phyloP scores from a whole-genome alignment of 768 basidiomycete species.

The Candolleomyces aberdarensis region DNA sequence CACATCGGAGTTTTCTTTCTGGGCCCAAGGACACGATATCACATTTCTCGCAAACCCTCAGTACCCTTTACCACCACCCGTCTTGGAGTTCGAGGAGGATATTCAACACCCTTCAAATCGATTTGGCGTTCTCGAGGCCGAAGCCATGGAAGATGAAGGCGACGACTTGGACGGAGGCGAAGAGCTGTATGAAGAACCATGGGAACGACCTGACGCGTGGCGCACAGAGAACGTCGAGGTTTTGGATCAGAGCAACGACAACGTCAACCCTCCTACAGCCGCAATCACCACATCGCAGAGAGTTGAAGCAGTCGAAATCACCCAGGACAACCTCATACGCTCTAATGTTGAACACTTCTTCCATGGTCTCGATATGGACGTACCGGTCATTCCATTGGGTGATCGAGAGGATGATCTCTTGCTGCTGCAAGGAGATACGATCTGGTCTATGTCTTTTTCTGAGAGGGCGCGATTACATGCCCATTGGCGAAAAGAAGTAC shows the following conservation, averaged over 20 bases:
- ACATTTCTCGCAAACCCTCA: conserved; percentile 34
- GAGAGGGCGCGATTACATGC: conserved; percentile 46
- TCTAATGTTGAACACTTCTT: conserved; percentile 30
- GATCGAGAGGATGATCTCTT: conserved; percentile 37
- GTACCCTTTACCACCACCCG: not conserved
- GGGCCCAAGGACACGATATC: conserved; percentile 46
- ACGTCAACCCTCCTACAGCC: too few species aligned
- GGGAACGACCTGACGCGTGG: not conserved
- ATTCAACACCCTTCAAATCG: not conserved
- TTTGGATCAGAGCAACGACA: too few species aligned
- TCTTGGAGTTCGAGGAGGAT: not conserved
- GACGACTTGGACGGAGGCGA: not conserved
- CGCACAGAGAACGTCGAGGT: too few species aligned
- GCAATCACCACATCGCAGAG: not conserved
- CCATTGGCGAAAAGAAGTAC: conserved; percentile 46
- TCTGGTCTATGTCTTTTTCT: conserved; percentile 52
- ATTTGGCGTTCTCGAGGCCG: not conserved
- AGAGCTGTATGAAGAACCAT: not conserved
- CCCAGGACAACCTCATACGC: not conserved
- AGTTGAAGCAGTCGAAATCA: not conserved
- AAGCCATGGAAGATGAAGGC: not conserved
- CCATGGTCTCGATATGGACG: conserved; percentile 27
- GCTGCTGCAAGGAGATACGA: conserved; percentile 25
- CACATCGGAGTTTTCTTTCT: conserved; percentile 41
- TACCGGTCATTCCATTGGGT: conserved; percentile 36